Evolutionary conservation across 345 rosid species (phyloP).

Genomic region (Abelmoschus esculentus): DNA sequence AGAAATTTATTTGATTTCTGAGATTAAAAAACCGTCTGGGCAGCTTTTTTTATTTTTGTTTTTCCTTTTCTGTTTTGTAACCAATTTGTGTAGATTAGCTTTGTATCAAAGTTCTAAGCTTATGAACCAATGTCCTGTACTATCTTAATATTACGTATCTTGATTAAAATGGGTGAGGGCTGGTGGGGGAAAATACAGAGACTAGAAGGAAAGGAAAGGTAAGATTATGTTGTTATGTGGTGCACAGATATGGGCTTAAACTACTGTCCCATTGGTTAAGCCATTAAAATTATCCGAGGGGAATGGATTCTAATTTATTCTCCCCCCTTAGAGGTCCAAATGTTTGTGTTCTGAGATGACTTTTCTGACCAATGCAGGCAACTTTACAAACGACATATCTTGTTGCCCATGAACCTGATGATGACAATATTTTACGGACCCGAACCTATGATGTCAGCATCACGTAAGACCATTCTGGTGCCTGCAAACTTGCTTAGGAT

Average conservation of each 20-base stretch:
- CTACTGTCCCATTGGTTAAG: not conserved
- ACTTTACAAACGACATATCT: conserved; percentile 65
- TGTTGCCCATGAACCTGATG: conserved; percentile 86
- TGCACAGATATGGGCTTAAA: not conserved
- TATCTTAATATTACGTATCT: not conserved
- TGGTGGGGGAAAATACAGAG: not conserved
- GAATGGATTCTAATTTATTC: not conserved
- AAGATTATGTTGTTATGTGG: not conserved
- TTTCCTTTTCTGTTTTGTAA: not conserved
- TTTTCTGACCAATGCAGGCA: conserved; percentile 43
- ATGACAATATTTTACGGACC: conserved; percentile 82
- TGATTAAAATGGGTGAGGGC: not conserved
- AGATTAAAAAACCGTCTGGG: not conserved
- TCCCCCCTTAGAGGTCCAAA: not conserved
- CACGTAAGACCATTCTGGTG: conserved; percentile 49
- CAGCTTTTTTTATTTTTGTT: not conserved
- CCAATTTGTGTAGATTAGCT: not conserved
- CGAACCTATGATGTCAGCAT: conserved; percentile 98
- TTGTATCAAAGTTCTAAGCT: not conserved
- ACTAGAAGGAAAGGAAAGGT: not conserved
- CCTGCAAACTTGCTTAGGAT: not conserved
- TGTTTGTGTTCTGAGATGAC: not conserved
- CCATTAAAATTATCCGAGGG: not conserved
- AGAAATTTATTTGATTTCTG: not conserved
- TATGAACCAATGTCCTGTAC: not conserved